These are phyloP conservation scores for Acanthamoeba triangularis DNA, from an alignment of 208 protist species.

Conservation along the genomic window DNA sequence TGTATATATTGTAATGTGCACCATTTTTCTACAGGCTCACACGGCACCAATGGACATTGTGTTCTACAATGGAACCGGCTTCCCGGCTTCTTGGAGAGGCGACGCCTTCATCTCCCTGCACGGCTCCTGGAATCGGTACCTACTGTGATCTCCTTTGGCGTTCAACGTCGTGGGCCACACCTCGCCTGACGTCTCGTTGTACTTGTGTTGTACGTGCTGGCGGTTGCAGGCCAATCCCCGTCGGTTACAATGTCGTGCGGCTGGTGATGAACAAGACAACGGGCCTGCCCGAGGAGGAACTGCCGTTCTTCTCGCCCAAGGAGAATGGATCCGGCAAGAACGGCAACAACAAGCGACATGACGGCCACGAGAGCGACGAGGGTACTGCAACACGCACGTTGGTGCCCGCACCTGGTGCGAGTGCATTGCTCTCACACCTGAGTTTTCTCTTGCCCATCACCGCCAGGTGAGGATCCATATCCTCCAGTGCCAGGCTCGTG, in stretches of 20 bases:
- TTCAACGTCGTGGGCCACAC: not conserved
- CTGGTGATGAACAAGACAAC: constrained; percentile 21
- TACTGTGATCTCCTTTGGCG: not conserved
- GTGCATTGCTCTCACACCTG: not conserved
- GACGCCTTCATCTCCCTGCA: constrained; percentile 53
- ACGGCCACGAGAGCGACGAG: constrained; percentile 5
- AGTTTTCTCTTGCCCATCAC: too few species aligned
- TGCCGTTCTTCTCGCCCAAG: not conserved
- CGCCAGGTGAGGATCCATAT: not conserved
- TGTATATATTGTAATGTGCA: too few species aligned
- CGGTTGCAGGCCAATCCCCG: not conserved
- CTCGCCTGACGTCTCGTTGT: not conserved
- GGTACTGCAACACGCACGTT: not conserved
- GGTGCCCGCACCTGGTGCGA: not conserved
- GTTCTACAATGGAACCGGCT: constrained; percentile 11
- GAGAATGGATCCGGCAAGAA: too few species aligned
- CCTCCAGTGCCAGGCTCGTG: constrained; percentile 18
- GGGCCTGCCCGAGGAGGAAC: not conserved
- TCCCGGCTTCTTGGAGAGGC: not conserved
- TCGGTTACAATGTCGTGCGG: constrained; percentile 24
- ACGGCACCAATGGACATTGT: constrained; percentile 46
- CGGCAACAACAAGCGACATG: constrained; percentile 28
- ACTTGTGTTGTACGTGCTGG: too few species aligned
- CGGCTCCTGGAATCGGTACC: constrained; percentile 50
- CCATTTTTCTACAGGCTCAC: too few species aligned